Percentiles rank a stretch among this genome's conserved stretches.
Conservation (phyloP, 495 filamentous ascomycete genomes). For the Aspergillus asperescens region DNA sequence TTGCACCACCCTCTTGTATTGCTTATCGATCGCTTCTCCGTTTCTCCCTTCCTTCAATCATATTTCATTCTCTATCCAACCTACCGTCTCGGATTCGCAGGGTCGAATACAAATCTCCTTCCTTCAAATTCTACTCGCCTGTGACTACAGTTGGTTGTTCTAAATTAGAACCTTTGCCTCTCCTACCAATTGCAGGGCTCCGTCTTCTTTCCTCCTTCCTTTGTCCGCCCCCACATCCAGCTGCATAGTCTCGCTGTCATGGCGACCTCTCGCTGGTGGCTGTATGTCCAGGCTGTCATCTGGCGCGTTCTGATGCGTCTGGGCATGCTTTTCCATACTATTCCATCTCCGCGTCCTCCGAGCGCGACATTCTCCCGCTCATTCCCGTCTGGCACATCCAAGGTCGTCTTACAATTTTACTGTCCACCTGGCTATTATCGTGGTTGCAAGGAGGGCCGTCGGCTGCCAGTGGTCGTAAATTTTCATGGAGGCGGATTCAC, state of each 20-base stretch:
- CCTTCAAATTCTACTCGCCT: not conserved
- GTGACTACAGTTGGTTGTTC: not conserved
- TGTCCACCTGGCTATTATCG: slow-evolving; percentile 57
- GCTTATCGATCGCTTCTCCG: not conserved
- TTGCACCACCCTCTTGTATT: not conserved
- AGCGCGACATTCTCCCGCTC: slow-evolving; percentile 58
- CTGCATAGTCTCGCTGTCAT: slow-evolving; percentile 21
- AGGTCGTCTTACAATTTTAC: slow-evolving; percentile 74
- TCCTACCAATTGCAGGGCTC: not conserved
- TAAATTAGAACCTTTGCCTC: not conserved
- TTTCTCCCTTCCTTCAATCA: not conserved
- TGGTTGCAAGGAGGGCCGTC: slow-evolving; percentile 33
- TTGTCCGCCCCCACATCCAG: not conserved
- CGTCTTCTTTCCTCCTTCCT: not conserved
- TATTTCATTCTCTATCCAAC: not conserved
- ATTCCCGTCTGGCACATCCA: slow-evolving; percentile 54
- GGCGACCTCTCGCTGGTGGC: slow-evolving; percentile 57
- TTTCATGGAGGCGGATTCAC: slow-evolving; percentile 79
- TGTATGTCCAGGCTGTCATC: slow-evolving; percentile 64
- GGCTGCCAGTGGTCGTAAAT: slow-evolving; percentile 61
- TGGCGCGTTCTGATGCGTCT: slow-evolving; percentile 76
- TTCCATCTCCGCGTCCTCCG: slow-evolving; percentile 62
- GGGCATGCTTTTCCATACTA: slow-evolving; percentile 71
- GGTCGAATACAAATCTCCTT: not conserved
- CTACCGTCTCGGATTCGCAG: not conserved